phyloP scores from a whole-genome alignment of 169 alveolate genomes.

The Plasmodium vivax region DNA sequence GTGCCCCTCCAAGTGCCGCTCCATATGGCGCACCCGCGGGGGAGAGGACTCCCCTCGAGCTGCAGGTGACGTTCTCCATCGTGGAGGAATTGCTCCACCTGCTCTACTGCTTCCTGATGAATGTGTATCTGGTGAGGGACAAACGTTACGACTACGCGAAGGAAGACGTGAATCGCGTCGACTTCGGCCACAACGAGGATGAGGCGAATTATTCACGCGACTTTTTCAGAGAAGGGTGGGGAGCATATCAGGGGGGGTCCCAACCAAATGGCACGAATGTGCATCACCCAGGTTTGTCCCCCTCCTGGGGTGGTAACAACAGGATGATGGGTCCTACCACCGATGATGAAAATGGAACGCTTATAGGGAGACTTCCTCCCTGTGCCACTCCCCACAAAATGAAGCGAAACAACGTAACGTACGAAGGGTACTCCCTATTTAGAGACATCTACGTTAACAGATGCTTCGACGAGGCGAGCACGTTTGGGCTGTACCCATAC shows the following conservation, averaged over 20 bases:
- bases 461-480: background rate
- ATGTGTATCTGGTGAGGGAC: conserved; percentile 62
- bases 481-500: conserved; percentile 4
- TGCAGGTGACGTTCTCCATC: conserved; percentile 7
- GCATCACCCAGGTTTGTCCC: background rate
- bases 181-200: conserved; percentile 83
- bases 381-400: background rate
- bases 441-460: conserved; percentile 27
- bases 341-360: background rate
- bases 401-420: conserved; percentile 1
- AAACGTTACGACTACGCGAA: conserved; percentile 8
- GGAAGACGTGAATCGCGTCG: conserved; percentile 23
- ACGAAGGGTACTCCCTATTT: conserved; percentile 70
- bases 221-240: background rate
- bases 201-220: background rate
- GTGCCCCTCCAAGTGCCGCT: too few species aligned
- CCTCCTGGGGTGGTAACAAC: background rate
- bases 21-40: background rate
- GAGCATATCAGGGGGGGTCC: background rate
- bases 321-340: background rate
- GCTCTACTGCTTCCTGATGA: conserved; percentile 45
- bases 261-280: background rate
- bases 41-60: background rate
- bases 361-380: background rate
- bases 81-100: conserved; percentile 47